Base-by-base conservation (phyloP, 345 rosid genomes). In the Murraya koenigii region DNA sequence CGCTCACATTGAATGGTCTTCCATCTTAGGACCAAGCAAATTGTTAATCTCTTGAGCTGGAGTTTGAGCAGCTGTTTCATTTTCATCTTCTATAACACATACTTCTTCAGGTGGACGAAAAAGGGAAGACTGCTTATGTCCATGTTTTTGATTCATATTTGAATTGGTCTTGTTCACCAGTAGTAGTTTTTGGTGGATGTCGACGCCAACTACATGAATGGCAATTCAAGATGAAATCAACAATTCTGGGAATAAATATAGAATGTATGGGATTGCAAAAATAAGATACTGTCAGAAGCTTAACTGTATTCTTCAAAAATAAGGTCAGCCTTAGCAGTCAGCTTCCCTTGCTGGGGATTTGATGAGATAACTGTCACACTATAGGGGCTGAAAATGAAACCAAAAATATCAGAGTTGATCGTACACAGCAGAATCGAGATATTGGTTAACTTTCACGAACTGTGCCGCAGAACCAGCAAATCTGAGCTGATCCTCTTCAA, bases 241-340 rank as follows among this genome's bases (percentile, higher is more conserved):
- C 1, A 49, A 59, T 55, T 44, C 55, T 22, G 66, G 33, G 36
- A 61, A 19, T 11, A 70, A 68, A 30, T 5, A 15, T 10, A 13
- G 26, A 30, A 68, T 66, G 38, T 17, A 8, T 74, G 28, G 73
- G 47, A 33, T 72, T 67, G 20, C 15, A 63, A 54, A 71, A 79
- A 61, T 22, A 10, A 74, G 59, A 58, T 32, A 79, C 41, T 6
- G 10, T 49, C 1, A 47, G 66, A 77, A 47, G 67, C 84, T 76
- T 88, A 88, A 92, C 99, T 85, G 91, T 91, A 85, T 79, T 95
- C 98, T 84, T 93, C 98, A 17, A 92, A 92, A 74, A 95, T 83
- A 69, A 93, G 89, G 86, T 92, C 93, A 63, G 98, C 98, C 84
- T 88, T 93, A 44, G 93, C 77, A 26, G 91, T 95, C 84, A 87